Percentiles rank a stretch among this genome's conserved stretches.
Evolutionary conservation across 768 basidiomycete genomes (phyloP).

Genomic region (Pisolithus albus): DNA sequence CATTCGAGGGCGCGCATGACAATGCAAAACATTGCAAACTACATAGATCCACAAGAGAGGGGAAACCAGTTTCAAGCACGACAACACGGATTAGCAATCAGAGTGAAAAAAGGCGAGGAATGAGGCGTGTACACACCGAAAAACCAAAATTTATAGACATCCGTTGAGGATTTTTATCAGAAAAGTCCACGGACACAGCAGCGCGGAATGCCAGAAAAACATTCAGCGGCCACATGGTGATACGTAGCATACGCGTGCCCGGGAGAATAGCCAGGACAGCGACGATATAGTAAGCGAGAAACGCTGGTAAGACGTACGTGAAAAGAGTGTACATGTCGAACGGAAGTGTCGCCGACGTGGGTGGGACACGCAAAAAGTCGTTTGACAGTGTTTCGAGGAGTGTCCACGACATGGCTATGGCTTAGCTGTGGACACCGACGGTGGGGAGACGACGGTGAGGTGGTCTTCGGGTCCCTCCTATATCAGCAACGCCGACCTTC

Average conservation of each 20-base stretch:
- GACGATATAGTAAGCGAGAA: constrained; percentile 40
- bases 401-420: too few relatives aligned
- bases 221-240: constrained; percentile 41
- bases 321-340: constrained; percentile 28
- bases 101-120: neutral
- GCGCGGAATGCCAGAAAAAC: constrained; percentile 37
- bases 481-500: too few relatives aligned
- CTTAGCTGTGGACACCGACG: too few relatives aligned
- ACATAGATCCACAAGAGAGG: neutral
- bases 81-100: too few relatives aligned
- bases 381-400: too few relatives aligned
- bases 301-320: constrained; percentile 34
- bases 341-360: constrained; percentile 5
- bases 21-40: constrained; percentile 12
- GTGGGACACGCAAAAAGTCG: too few relatives aligned
- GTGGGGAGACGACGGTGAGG: too few relatives aligned
- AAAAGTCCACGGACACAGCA: constrained; percentile 12
- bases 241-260: constrained; percentile 35
- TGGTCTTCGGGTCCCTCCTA: too few relatives aligned
- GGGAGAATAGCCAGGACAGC: constrained; percentile 46
- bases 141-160: constrained; percentile 7
- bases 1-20: constrained; percentile 13
- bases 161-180: neutral
- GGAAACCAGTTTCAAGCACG: too few relatives aligned
- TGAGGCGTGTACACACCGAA: constrained; percentile 2